Evolutionary conservation across 2,329 filamentous ascomycete genomes (phyloP), one percentile per base, ranked within the genome.

Genomic region (Fusarium secorum): DNA sequence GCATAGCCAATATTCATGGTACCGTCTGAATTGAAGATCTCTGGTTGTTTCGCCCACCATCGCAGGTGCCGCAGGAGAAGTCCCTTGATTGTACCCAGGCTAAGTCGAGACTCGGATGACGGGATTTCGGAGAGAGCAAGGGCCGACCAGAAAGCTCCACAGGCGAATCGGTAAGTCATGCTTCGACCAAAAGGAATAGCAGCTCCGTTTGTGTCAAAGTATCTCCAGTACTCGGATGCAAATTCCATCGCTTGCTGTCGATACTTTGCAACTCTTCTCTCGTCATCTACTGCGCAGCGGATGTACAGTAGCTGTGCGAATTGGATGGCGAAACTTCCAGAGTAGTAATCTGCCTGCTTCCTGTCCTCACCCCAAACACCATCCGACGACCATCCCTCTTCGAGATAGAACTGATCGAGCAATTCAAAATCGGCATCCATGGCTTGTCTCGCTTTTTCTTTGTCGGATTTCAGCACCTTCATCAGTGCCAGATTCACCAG

Each of bases 111-210:
- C 0, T 67, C 61, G 0, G 81, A 77, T 3, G 85, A 63, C 3
- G 75, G 67, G 0, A 86, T 66, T 3, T 80, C 76, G 1, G 83
- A 81, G 11, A 85, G 79, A 1, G 82, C 83, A 5, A 81, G 60
- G 1, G 83, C 84, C 3, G 84, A 81, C 68, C 81, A 87, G 64
- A 86, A 87, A 0, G 80, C 86, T 85, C 11, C 79, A 83, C 20
- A 82, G 81, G 85, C 84, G 36, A 87, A 87, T 2, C 85, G 80
- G 57, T 87, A 87, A 0, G 84, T 85, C 8, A 87, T 73, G 48
- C 81, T 84, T 22, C 85, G 78, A 3, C 85, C 85, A 60, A 87
- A 87, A 0, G 85, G 85, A 20, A 87, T 87, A 0, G 83, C 82
- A n/a, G 84, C 80, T 1, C 85, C 85, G 30, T 81, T 75, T 0